Evolutionary conservation across 139 green algal species (phyloP), one percentile per base, ranked within the genome.

Genomic region (Closterium sp.): DNA sequence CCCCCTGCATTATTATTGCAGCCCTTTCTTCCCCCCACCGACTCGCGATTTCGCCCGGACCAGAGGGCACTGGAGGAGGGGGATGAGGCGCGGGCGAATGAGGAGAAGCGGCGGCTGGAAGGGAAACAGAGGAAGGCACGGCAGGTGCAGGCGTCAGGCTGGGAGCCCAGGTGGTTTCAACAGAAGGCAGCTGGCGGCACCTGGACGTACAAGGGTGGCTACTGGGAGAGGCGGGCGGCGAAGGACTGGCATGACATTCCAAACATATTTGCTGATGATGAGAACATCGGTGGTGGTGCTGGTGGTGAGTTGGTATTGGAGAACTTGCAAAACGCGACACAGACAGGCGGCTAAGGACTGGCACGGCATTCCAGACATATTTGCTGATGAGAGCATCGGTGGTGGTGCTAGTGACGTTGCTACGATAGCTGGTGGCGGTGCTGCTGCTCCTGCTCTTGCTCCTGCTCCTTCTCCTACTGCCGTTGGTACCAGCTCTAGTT

Each of bases 81-180:
- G 36, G 88, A 93, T 33, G 69, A 94, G 16, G 55, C 55, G 9
- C 4, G 55, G 66, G 91, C 91, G 30, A 94, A 94, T 12, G 33
- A 35, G 28, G 91, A 94, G 85, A 94, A 94, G 90, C 91, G 86
- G 84, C 90, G 91, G 38, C 81, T 94, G 89, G 91, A 94, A 69
- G 76, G 87, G 25, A 94, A 94, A 33, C 89, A 94, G 35, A 30
- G 28, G 32, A 64, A 91, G 89, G 89, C 89, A 12, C 83, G 89
- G 30, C 76, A 88, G 34, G 23, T 33, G 81, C 35, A 84, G 89
- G 89, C 43, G 8, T 31, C 21, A 32, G 89, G 89, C 16, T 92
- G 34, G 32, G 33, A 92, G 83, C 89, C 89, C 32, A 84, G 89
- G 81, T 92, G 89, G 89, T 92, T 92, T 84, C 43, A 81, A 35